phyloP scores from a whole-genome alignment of 2,329 filamentous ascomycete species.

The Trichoderma asperellum region DNA sequence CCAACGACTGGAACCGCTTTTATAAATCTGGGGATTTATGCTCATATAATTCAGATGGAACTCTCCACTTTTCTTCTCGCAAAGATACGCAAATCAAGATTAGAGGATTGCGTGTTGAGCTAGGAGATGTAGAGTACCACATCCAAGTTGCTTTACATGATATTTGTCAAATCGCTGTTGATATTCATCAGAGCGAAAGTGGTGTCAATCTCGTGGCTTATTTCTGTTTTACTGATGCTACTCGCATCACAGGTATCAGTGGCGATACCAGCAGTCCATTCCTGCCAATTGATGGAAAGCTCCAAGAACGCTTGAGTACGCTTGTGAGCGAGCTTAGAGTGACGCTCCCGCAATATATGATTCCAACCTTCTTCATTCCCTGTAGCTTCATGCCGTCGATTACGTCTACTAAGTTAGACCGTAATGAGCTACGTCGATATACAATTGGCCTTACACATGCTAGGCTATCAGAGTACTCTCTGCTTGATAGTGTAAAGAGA shows the following conservation, averaged over 20 bases:
- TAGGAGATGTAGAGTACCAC: slow-evolving; percentile 25
- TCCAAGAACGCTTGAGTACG: slow-evolving; percentile 23
- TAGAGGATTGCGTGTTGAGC: slow-evolving; percentile 18
- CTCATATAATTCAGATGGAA: slow-evolving; percentile 18
- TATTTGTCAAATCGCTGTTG: slow-evolving; percentile 15
- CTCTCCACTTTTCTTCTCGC: background rate
- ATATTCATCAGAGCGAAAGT: slow-evolving; percentile 1
- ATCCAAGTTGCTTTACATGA: background rate
- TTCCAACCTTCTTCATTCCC: slow-evolving; percentile 11
- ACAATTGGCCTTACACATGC: background rate
- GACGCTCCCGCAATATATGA: slow-evolving; percentile 14
- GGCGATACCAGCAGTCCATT: slow-evolving; percentile 5
- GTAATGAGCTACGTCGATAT: background rate
- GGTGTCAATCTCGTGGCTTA: slow-evolving; percentile 13
- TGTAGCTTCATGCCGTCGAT: slow-evolving; percentile 21
- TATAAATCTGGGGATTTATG: slow-evolving; percentile 24
- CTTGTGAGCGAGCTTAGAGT: background rate
- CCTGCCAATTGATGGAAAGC: slow-evolving; percentile 12
- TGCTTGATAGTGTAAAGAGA: slow-evolving; percentile 6
- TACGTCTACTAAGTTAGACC: slow-evolving; percentile 20
- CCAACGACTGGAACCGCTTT: slow-evolving; percentile 1
- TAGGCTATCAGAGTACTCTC: background rate
- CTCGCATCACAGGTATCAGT: background rate
- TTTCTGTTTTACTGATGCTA: slow-evolving; percentile 18
- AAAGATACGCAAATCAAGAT: slow-evolving; percentile 25